phyloP scores from a whole-genome alignment of 2,329 filamentous ascomycete genomes.

The Penicillium palitans region DNA sequence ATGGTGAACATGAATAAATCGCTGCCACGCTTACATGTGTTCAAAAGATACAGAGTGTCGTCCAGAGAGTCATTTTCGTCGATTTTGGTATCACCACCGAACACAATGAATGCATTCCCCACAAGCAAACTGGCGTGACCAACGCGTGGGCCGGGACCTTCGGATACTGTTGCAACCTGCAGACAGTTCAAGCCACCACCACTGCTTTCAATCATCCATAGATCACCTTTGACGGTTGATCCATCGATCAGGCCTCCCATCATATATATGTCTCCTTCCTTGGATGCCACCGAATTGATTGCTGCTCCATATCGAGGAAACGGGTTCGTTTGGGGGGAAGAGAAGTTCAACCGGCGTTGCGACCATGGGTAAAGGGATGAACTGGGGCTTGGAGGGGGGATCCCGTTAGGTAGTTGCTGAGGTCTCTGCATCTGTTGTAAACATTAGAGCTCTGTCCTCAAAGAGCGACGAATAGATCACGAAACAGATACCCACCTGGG shows the following conservation, averaged over 20 bases:
- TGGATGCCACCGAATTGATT: slow-evolving; percentile 87
- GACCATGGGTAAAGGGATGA: slow-evolving; percentile 94
- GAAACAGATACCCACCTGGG: slow-evolving; percentile 49
- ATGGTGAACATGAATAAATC: slow-evolving; percentile 11
- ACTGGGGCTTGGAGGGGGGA: slow-evolving; percentile 59
- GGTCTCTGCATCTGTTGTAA: slow-evolving; percentile 32
- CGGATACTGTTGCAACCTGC: slow-evolving; percentile 84
- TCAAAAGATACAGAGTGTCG: slow-evolving; percentile 92
- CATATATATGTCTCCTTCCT: slow-evolving; percentile 95
- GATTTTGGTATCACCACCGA: slow-evolving; percentile 96
- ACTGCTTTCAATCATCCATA: slow-evolving; percentile 96
- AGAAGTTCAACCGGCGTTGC: slow-evolving; percentile 82
- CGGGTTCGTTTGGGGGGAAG: slow-evolving; percentile 75
- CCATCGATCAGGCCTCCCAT: slow-evolving; percentile 97
- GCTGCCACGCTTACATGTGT: slow-evolving; percentile 74
- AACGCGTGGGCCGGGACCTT: slow-evolving; percentile 91
- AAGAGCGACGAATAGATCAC: neutral
- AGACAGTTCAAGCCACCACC: slow-evolving; percentile 82
- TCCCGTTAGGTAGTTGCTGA: slow-evolving; percentile 58
- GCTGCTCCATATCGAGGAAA: slow-evolving; percentile 97
- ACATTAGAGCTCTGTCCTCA: slow-evolving; percentile 7
- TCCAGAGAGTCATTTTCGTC: slow-evolving; percentile 89
- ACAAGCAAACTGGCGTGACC: slow-evolving; percentile 92
- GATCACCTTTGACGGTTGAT: slow-evolving; percentile 90
- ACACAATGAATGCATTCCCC: slow-evolving; percentile 98